Conservation (phyloP, 139 green algal species). For the Haematococcus sp. region DNA sequence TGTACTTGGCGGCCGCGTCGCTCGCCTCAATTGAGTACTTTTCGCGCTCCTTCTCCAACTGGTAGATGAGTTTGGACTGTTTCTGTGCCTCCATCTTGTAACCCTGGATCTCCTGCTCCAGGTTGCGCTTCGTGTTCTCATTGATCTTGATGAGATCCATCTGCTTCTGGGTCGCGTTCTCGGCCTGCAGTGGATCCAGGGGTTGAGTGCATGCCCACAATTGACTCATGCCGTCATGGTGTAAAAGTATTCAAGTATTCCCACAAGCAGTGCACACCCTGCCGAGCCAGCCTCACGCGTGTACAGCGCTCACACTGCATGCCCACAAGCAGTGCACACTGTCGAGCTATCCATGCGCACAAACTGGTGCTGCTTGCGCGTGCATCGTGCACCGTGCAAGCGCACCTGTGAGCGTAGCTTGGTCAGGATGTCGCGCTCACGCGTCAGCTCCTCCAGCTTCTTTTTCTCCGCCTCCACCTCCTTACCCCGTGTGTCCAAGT, state of each 20-base stretch:
- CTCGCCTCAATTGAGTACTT: conserved; percentile 77
- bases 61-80: conserved; percentile 64
- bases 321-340: neutral
- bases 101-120: conserved; percentile 82
- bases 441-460: conserved; percentile 81
- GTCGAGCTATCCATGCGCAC: neutral
- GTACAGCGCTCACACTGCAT: too few species aligned
- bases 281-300: neutral
- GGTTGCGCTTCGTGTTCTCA: conserved; percentile 80
- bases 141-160: conserved; percentile 84
- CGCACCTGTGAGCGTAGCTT: conserved; percentile 75
- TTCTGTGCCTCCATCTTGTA: conserved; percentile 79
- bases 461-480: conserved; percentile 60
- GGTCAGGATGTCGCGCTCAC: conserved; percentile 85
- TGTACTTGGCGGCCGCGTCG: conserved; percentile 71
- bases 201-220: neutral
- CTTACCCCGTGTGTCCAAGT: conserved; percentile 45
- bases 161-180: conserved; percentile 80
- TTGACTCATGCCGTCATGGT: too few species aligned
- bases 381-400: neutral
- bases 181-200: conserved; percentile 48
- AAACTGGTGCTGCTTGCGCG: too few species aligned
- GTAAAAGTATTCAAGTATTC: neutral
- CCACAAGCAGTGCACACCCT: neutral
- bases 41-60: conserved; percentile 82